Conservation (phyloP, 768 basidiomycete genomes). For the Boletus sensibilis region DNA sequence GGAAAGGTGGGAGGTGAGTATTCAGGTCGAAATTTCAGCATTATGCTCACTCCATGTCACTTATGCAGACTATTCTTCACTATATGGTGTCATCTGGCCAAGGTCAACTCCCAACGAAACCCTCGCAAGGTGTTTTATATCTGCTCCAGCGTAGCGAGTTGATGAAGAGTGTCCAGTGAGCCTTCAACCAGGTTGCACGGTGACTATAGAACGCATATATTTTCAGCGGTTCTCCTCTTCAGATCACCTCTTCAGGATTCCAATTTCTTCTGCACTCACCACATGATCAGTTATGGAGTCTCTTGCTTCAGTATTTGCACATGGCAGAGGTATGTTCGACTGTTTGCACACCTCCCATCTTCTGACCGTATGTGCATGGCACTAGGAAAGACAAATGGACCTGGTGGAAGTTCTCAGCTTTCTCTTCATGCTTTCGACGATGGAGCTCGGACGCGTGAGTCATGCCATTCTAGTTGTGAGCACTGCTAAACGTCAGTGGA, state of each 20-base stretch:
- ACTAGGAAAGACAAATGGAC: constrained; percentile 84
- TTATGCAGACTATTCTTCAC: constrained; percentile 82
- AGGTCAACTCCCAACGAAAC: constrained; percentile 70
- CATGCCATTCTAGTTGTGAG: background rate
- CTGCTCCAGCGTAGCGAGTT: constrained; percentile 82
- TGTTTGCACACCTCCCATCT: constrained; percentile 1
- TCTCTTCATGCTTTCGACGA: constrained; percentile 95
- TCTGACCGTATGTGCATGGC: constrained; percentile 13
- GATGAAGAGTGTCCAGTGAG: constrained; percentile 74
- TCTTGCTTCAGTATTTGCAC: constrained; percentile 86
- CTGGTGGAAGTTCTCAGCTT: constrained; percentile 91
- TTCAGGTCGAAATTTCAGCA: background rate
- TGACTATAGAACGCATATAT: background rate
- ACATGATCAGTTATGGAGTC: constrained; percentile 93
- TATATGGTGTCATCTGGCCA: constrained; percentile 96
- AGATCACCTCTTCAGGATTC: constrained; percentile 93
- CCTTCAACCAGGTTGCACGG: constrained; percentile 1
- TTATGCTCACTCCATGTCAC: background rate
- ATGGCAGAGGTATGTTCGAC: constrained; percentile 66
- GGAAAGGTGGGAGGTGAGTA: constrained; percentile 84
- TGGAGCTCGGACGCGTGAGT: constrained; percentile 86
- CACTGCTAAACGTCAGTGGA: background rate
- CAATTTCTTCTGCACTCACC: constrained; percentile 95
- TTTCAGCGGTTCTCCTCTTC: constrained; percentile 52
- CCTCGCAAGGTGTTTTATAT: constrained; percentile 80